A percentile compares a stretch with the other conserved stretches of the same genome.
Evolutionary conservation across 192 early-diverging fungal species (phyloP).

Genomic region (Lobosporangium transversale): DNA sequence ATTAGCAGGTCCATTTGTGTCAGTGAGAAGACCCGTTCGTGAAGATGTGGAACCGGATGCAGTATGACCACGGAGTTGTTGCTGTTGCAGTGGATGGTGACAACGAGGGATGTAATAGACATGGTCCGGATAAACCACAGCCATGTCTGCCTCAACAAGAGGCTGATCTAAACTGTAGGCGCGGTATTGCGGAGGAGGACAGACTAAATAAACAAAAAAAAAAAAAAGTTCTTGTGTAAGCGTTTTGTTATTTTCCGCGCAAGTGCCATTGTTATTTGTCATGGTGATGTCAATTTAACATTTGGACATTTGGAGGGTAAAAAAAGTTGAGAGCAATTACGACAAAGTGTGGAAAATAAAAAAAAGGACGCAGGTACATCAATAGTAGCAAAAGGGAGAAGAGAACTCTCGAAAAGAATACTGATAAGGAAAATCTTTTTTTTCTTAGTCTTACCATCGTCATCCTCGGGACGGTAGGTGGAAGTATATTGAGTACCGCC

Average conservation of each 20-base stretch:
- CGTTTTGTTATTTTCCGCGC: too few relatives aligned
- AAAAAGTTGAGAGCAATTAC: too few relatives aligned
- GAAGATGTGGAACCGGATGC: slow-evolving; percentile 4
- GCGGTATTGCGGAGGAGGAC: slow-evolving; percentile 37
- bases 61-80: not conserved
- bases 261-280: too few relatives aligned
- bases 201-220: slow-evolving; percentile 1
- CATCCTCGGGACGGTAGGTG: slow-evolving; percentile 37
- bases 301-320: too few relatives aligned
- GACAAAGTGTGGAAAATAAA: too few relatives aligned
- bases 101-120: slow-evolving; percentile 1
- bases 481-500: slow-evolving; percentile 1
- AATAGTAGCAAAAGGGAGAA: not conserved
- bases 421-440: not conserved
- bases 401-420: too few relatives aligned
- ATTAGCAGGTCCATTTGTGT: slow-evolving; percentile 9
- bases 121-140: slow-evolving; percentile 12
- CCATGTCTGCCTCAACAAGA: slow-evolving; percentile 17
- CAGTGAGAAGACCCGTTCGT: slow-evolving; percentile 7
- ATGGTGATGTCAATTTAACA: slow-evolving; percentile 21
- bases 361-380: too few relatives aligned
- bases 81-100: too few relatives aligned
- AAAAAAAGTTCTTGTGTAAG: not conserved
- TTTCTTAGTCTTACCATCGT: slow-evolving; percentile 17
- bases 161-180: slow-evolving; percentile 9